Conservation (phyloP, 2,329 filamentous ascomycete genomes). For the Zopfia rhizophila region DNA sequence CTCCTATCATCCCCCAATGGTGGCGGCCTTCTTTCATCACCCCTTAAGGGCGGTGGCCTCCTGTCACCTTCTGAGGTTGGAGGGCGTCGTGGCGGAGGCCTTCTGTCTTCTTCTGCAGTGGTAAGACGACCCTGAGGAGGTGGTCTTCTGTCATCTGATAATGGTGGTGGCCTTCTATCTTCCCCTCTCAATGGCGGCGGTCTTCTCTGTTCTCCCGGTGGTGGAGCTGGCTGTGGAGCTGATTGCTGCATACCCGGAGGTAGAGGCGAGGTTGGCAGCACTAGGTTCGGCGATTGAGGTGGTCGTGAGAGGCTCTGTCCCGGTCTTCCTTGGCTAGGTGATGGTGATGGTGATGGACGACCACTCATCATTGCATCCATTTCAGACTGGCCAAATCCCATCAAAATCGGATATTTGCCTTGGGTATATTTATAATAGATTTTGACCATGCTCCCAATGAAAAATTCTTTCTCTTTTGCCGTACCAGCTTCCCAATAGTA, state of each 20-base stretch:
- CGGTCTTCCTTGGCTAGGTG: conserved; percentile 33
- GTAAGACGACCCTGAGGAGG: conserved; percentile 3
- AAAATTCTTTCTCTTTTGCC: conserved; percentile 97
- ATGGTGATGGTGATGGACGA: conserved; percentile 24
- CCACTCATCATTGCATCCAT: conserved; percentile 76
- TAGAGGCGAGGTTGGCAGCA: conserved; percentile 17
- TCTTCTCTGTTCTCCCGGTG: conserved; percentile 22
- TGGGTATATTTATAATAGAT: conserved; percentile 97
- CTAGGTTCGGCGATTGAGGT: conserved; percentile 6
- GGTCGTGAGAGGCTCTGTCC: conserved; percentile 8
- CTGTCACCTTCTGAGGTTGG: conserved; percentile 14
- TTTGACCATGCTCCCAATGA: conserved; percentile 94
- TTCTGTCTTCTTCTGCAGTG: not conserved
- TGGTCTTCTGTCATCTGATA: conserved; percentile 23
- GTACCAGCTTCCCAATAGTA: conserved; percentile 98
- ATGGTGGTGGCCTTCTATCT: conserved; percentile 22
- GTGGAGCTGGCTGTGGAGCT: conserved; percentile 12
- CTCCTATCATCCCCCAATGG: conserved; percentile 16
- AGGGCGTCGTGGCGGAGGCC: conserved; percentile 12
- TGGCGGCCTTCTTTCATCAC: conserved; percentile 3
- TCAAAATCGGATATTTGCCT: conserved; percentile 79
- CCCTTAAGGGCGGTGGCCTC: not conserved
- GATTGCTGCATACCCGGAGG: conserved; percentile 18
- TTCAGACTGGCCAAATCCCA: conserved; percentile 84
- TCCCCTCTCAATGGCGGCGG: conserved; percentile 22